Evolutionary conservation across 441 rosid species (phyloP), one percentile per base, ranked within the genome.

Genomic region (Brassica hybrid): DNA sequence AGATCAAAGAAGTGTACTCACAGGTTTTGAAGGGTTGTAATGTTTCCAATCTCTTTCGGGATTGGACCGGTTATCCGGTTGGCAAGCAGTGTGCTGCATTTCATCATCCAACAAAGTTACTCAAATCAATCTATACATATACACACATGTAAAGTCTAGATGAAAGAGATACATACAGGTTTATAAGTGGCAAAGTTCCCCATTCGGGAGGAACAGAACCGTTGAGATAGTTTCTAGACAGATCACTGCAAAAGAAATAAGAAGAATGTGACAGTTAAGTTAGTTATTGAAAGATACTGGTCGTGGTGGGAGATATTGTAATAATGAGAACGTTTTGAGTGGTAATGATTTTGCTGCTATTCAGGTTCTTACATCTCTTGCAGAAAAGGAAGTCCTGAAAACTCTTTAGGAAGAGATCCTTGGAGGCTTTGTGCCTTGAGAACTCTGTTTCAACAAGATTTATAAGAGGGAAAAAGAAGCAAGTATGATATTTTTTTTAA

Each of bases 121-220:
- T 68, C 19, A 34, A 48, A 18, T 62, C 43, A 67, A 25, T 61
- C 27, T 14, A 52, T 67, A 52, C 4, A 38, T 38, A 3, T 10
- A 38, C 45, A 38, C 45, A 38, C 4, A 25, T 50, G 18, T 50
- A 48, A 3, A 50, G 32, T 16, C 18, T 30, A 30, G 6, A 34
- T 7, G 30, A 77, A n/a, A 4, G 36, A 66, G 13, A 56, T 41
- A 59, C 77, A 19, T 82, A 90, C 93, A 90, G 21, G 60, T 13
- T 61, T 41, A 41, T 14, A 4, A 89, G 79, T 19, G 78, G 73
- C 69, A 71, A 72, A 25, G 84, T 25, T 50, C 85, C 88, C 96
- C 93, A 88, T 63, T 81, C 80, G 8, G 81, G 66, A 68, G 87
- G 96, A 63, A 89, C 79, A 10, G 91, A 72, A 50, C 93, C 96